These are phyloP conservation scores for Pleoardoris graminearum DNA, from an alignment of 2,329 filamentous ascomycete species.

Conservation along the genomic window DNA sequence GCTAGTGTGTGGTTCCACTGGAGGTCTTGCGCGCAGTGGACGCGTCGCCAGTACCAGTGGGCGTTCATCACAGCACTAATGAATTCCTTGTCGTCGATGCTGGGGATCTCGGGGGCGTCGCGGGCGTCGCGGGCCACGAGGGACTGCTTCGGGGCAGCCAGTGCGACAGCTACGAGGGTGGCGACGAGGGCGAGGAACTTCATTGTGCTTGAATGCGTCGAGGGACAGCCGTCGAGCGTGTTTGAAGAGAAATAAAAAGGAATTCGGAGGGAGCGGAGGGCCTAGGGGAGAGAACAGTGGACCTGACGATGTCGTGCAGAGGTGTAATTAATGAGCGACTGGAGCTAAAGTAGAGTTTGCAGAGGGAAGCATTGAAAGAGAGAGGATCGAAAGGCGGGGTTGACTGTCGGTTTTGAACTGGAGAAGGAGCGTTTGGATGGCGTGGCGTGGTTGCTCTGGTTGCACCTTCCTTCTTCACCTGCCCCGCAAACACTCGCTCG, in stretches of 20 bases:
- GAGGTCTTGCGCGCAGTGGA: conserved; percentile 43
- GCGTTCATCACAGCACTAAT: conserved; percentile 38
- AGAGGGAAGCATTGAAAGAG: conserved; percentile 8
- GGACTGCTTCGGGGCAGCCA: conserved; percentile 26
- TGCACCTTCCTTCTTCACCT: conserved; percentile 3
- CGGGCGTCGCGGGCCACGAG: conserved; percentile 20
- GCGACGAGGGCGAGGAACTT: conserved; percentile 28
- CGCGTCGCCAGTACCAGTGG: conserved; percentile 43
- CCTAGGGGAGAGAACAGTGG: conserved; percentile 21
- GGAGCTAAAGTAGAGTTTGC: conserved; percentile 13
- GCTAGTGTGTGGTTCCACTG: conserved; percentile 28
- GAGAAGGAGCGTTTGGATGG: not conserved
- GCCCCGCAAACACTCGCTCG: not conserved
- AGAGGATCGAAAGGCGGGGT: not conserved
- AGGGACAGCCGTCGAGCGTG: conserved; percentile 2
- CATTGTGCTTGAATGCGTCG: conserved; percentile 24
- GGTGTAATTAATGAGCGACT: conserved; percentile 4
- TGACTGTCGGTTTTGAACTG: not conserved
- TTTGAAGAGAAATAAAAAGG: conserved; percentile 1
- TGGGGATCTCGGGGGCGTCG: conserved; percentile 26
- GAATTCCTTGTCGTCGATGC: conserved; percentile 35
- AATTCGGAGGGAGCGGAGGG: conserved; percentile 10
- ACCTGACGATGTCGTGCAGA: conserved; percentile 17
- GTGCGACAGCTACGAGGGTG: conserved; percentile 25
- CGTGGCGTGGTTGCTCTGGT: conserved; percentile 3